These are phyloP conservation scores for Verticillium isaacii DNA, from an alignment of 2,329 filamentous ascomycete species.

Conservation along the genomic window DNA sequence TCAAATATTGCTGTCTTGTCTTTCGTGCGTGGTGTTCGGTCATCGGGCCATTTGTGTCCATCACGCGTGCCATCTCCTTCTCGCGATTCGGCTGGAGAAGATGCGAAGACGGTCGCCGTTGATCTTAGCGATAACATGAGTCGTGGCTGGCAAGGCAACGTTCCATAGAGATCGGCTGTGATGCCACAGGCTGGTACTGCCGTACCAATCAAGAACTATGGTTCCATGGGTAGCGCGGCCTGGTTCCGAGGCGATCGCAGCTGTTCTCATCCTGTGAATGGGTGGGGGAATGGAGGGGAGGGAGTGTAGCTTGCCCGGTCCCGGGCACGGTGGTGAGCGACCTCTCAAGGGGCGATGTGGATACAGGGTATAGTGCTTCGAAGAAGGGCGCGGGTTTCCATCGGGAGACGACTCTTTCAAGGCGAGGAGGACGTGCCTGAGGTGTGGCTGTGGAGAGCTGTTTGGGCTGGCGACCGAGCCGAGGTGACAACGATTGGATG, in stretches of 20 bases:
- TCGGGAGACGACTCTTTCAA: not conserved
- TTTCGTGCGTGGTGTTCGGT: not conserved
- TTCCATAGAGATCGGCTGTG: not conserved
- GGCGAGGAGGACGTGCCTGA: not conserved
- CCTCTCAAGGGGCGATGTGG: not conserved
- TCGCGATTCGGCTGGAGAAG: not conserved
- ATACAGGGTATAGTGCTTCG: too few species aligned
- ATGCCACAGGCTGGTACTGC: not conserved
- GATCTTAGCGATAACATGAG: not conserved
- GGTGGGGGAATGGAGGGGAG: not conserved
- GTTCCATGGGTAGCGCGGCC: not conserved
- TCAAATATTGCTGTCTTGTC: not conserved
- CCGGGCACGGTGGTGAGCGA: not conserved
- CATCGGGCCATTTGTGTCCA: not conserved
- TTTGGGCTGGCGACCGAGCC: not conserved
- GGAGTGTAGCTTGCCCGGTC: too few species aligned
- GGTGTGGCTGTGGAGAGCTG: not conserved
- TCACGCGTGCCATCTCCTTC: not conserved
- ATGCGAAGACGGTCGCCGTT: not conserved
- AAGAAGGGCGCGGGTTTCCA: not conserved
- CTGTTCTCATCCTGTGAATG: not conserved
- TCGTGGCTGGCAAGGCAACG: not conserved
- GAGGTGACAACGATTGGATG: not conserved
- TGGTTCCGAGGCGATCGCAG: not conserved
- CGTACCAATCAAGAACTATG: not conserved